A percentile compares a stretch with the other conserved stretches of the same genome.
phyloP scores from a whole-genome alignment of 192 early-diverging fungal species.

The Rhizophagus clarus region DNA sequence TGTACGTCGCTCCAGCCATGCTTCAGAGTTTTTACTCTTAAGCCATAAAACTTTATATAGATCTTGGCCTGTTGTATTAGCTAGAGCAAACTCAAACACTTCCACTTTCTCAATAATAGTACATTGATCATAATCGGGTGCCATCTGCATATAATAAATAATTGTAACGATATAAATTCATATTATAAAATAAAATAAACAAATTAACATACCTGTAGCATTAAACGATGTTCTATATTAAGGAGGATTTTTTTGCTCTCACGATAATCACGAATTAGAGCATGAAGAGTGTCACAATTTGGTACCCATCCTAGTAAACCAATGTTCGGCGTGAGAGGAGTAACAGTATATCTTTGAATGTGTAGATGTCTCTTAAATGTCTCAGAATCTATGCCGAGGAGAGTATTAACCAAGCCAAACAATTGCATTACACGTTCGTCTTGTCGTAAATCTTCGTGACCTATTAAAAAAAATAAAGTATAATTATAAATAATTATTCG shows the following conservation, averaged over 20 bases:
- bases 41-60: slow-evolving; percentile 92
- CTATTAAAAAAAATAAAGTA: neutral
- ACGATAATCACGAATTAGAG: slow-evolving; percentile 84
- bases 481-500: neutral
- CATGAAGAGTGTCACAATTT: slow-evolving; percentile 86
- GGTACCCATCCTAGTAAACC: slow-evolving; percentile 94
- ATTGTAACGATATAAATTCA: neutral
- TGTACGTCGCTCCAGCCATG: slow-evolving; percentile 92
- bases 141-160: slow-evolving; percentile 64
- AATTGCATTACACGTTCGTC: slow-evolving; percentile 99
- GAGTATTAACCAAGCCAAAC: slow-evolving; percentile 94
- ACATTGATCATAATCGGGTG: slow-evolving; percentile 88
- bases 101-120: slow-evolving; percentile 89
- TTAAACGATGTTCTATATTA: slow-evolving; percentile 88
- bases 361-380: slow-evolving; percentile 89
- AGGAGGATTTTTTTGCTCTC: slow-evolving; percentile 77
- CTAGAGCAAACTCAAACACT: slow-evolving; percentile 91
- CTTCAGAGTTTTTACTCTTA: slow-evolving; percentile 93
- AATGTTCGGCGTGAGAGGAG: slow-evolving; percentile 92
- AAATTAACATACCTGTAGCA: slow-evolving; percentile 65
- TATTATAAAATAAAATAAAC: slow-evolving; percentile 11
- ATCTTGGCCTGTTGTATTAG: slow-evolving; percentile 90
- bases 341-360: slow-evolving; percentile 88
- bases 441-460: slow-evolving; percentile 96
- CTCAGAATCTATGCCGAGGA: slow-evolving; percentile 78